phyloP scores from a whole-genome alignment of 2,329 filamentous ascomycete genomes.

The Coleophoma crateriformis region DNA sequence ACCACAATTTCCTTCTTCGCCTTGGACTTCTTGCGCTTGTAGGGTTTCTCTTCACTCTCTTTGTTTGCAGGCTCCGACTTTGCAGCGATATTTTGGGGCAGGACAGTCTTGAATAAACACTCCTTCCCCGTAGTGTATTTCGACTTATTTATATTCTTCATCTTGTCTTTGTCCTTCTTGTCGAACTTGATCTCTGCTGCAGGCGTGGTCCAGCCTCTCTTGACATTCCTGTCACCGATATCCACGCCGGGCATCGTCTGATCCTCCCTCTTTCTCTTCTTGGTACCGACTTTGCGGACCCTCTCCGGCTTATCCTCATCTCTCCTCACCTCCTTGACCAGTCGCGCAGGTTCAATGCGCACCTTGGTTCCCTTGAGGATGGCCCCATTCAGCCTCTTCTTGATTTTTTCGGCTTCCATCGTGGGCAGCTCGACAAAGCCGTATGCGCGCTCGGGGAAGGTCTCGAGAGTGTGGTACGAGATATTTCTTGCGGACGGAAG shows the following conservation, averaged over 20 bases:
- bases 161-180: slow-evolving; percentile 46
- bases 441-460: slow-evolving; percentile 86
- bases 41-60: slow-evolving; percentile 28
- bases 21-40: slow-evolving; percentile 53
- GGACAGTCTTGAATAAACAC: slow-evolving; percentile 75
- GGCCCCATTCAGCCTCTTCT: slow-evolving; percentile 83
- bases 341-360: slow-evolving; percentile 73
- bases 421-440: slow-evolving; percentile 81
- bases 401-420: slow-evolving; percentile 82
- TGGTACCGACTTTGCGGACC: slow-evolving; percentile 39
- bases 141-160: slow-evolving; percentile 57
- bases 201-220: slow-evolving; percentile 41
- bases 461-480: slow-evolving; percentile 81
- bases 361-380: slow-evolving; percentile 83
- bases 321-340: slow-evolving; percentile 40
- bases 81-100: slow-evolving; percentile 52
- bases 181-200: slow-evolving; percentile 43
- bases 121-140: slow-evolving; percentile 79
- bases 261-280: slow-evolving; percentile 41
- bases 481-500: slow-evolving; percentile 67
- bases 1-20: slow-evolving; percentile 60
- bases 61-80: slow-evolving; percentile 29
- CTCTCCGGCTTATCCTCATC: slow-evolving; percentile 31
- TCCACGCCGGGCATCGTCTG: slow-evolving; percentile 61
- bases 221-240: slow-evolving; percentile 46